Evolutionary conservation across 805 yeast species (phyloP).

Genomic region (Saccharomycopsis fibuligera): DNA sequence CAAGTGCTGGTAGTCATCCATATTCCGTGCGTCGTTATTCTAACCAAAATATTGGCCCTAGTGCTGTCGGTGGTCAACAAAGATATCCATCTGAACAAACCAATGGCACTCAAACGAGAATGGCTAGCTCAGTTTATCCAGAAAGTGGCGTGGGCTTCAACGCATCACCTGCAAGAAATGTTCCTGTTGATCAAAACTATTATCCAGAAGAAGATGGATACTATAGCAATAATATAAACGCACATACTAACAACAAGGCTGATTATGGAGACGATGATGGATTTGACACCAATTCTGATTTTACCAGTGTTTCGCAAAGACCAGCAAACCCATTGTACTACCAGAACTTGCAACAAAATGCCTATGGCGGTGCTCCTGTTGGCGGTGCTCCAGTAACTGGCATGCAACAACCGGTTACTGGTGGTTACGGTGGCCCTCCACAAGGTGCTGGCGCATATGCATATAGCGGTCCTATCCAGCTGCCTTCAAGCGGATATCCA

Average conservation of each 20-base stretch:
- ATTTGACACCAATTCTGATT: constrained; percentile 44
- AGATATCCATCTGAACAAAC: not conserved
- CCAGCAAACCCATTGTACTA: constrained; percentile 57
- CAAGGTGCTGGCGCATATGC: too few species aligned
- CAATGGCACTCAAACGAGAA: not conserved
- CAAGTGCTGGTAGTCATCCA: not conserved
- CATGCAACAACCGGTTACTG: too few species aligned
- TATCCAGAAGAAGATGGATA: constrained; percentile 5
- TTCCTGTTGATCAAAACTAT: not conserved
- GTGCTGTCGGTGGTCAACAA: not conserved
- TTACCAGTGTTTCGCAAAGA: constrained; percentile 75
- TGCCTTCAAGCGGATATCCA: constrained; percentile 13
- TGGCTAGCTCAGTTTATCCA: constrained; percentile 16
- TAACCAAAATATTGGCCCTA: not conserved
- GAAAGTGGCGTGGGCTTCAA: not conserved
- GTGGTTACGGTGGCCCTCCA: too few species aligned
- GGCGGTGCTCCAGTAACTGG: constrained; percentile 16
- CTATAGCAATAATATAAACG: not conserved
- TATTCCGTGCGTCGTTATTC: not conserved
- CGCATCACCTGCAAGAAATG: too few species aligned
- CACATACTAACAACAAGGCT: too few species aligned
- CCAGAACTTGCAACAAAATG: constrained; percentile 21
- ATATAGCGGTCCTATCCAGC: constrained; percentile 14
- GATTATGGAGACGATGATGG: constrained; percentile 25
- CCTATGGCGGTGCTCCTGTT: not conserved